phyloP scores from a whole-genome alignment of 768 basidiomycete species.

The Podaxis sp. region DNA sequence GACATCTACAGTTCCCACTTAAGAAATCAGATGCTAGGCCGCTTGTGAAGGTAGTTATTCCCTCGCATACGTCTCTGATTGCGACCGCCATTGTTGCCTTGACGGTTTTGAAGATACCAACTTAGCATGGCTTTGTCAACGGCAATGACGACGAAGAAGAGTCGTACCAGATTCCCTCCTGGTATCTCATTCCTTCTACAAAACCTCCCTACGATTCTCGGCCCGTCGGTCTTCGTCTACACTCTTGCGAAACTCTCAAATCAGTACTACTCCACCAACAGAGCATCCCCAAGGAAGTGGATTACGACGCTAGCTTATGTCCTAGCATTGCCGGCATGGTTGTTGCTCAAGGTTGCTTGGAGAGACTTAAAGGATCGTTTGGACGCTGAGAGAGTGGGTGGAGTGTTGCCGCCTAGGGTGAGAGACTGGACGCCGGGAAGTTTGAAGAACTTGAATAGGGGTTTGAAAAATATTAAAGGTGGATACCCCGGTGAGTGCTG shows the following conservation, averaged over 20 bases:
- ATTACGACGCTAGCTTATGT: not conserved
- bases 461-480: conserved; percentile 31
- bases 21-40: no score
- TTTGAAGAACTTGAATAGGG: conserved; percentile 32
- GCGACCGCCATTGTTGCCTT: no score
- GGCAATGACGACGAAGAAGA: no score
- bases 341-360: not conserved
- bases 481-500: conserved; percentile 45
- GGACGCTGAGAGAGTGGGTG: not conserved
- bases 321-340: not conserved
- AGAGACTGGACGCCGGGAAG: conserved; percentile 39
- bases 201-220: not conserved
- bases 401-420: conserved; percentile 29
- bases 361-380: not conserved
- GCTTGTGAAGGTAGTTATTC: no score
- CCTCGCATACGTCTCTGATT: no score
- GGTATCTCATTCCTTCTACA: not conserved
- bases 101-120: no score
- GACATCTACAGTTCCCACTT: no score
- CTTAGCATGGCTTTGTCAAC: no score
- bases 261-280: not conserved
- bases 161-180: not conserved
- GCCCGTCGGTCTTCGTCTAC: not conserved
- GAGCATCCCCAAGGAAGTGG: not conserved
- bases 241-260: not conserved